Evolutionary conservation across 495 filamentous ascomycete genomes (phyloP).

Genomic region (Haplographium delicatum): DNA sequence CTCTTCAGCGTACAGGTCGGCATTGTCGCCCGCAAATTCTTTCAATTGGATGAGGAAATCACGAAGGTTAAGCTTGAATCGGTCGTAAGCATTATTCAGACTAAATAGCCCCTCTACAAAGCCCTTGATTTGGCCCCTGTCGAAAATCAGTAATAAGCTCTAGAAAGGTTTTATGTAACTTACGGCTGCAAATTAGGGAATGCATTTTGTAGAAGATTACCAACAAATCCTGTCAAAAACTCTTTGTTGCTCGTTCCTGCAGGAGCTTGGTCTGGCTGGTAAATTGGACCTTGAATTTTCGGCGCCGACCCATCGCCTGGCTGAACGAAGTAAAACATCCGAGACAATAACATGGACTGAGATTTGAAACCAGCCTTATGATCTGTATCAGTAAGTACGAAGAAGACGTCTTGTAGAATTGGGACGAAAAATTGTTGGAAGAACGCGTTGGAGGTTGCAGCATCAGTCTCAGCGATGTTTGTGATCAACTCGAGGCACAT

Average conservation of each 20-base stretch:
- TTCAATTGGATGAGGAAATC: slow-evolving; percentile 97
- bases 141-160: slow-evolving; percentile 32
- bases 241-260: slow-evolving; percentile 80
- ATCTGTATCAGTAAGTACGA: slow-evolving; percentile 93
- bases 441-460: slow-evolving; percentile 81
- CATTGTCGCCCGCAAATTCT: slow-evolving; percentile 89
- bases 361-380: slow-evolving; percentile 99
- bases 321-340: slow-evolving; percentile 91
- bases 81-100: slow-evolving; percentile 71
- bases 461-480: slow-evolving; percentile 92
- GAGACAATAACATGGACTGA: slow-evolving; percentile 85
- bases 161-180: slow-evolving; percentile 31
- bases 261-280: slow-evolving; percentile 72
- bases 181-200: slow-evolving; percentile 92
- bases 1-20: slow-evolving; percentile 93
- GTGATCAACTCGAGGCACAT: slow-evolving; percentile 98
- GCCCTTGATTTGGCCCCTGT: slow-evolving; percentile 73
- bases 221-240: slow-evolving; percentile 82
- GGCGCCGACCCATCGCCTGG: slow-evolving; percentile 55
- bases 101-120: slow-evolving; percentile 87
- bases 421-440: slow-evolving; percentile 95
- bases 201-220: slow-evolving; percentile 77
- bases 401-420: slow-evolving; percentile 97
- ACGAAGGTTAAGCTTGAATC: slow-evolving; percentile 89
- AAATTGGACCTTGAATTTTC: slow-evolving; percentile 89